Evolutionary conservation across 2,329 filamentous ascomycete genomes (phyloP).

Genomic region (Aspergillus ochraceus): DNA sequence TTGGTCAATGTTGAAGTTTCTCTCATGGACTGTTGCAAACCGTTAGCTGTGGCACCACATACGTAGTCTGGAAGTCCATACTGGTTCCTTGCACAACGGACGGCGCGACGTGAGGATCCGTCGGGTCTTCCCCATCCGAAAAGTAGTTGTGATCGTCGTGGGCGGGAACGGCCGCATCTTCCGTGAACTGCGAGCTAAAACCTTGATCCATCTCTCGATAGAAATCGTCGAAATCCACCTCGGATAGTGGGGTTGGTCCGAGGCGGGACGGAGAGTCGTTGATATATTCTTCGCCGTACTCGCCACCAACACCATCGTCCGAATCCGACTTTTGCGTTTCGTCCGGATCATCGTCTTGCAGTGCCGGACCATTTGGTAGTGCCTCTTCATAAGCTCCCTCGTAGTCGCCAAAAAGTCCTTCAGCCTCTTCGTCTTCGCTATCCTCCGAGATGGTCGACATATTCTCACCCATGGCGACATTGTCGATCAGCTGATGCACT

Average conservation of each 20-base stretch:
- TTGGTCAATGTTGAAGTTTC: constrained; percentile 44
- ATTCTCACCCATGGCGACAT: constrained; percentile 14
- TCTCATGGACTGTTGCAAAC: constrained; percentile 34
- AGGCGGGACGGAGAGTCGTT: constrained; percentile 6
- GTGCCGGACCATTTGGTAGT: constrained; percentile 13
- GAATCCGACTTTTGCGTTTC: constrained; percentile 36
- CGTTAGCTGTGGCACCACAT: background rate
- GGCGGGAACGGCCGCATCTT: constrained; percentile 4
- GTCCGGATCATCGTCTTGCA: constrained; percentile 29
- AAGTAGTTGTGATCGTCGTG: constrained; percentile 20
- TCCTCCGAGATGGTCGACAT: constrained; percentile 22
- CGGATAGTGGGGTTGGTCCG: constrained; percentile 11
- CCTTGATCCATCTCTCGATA: constrained; percentile 25
- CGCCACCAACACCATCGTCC: constrained; percentile 23
- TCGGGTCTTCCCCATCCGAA: constrained; percentile 16
- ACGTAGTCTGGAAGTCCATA: constrained; percentile 13
- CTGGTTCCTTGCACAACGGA: constrained; percentile 32
- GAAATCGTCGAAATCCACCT: constrained; percentile 33
- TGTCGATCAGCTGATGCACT: constrained; percentile 21
- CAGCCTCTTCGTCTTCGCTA: constrained; percentile 19
- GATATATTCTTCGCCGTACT: constrained; percentile 15
- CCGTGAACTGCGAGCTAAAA: constrained; percentile 14
- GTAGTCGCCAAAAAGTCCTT: constrained; percentile 27
- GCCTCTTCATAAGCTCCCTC: constrained; percentile 20
- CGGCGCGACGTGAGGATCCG: constrained; percentile 20